A percentile compares a stretch with the other conserved stretches of the same genome.
Evolutionary conservation across 345 rosid genomes (phyloP).

Genomic region (Aquilaria yunnanensis): DNA sequence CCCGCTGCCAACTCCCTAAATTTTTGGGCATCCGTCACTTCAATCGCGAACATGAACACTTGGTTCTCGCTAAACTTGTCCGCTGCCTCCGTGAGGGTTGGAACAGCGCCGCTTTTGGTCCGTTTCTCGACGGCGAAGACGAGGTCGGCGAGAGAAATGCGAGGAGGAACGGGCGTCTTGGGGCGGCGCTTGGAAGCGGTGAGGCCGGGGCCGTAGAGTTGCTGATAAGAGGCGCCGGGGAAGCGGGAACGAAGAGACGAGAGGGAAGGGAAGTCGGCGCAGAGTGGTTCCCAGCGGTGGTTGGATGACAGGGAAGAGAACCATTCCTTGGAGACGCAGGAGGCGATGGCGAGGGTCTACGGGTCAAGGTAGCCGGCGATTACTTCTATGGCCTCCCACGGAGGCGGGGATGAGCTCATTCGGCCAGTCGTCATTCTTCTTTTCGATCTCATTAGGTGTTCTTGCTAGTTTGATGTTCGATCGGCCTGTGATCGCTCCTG

Average conservation of each 20-base stretch:
- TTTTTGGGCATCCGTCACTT: neutral
- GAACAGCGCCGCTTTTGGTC: neutral
- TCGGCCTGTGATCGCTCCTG: too few relatives aligned
- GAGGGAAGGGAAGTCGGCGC: constrained; percentile 31
- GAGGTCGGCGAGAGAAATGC: constrained; percentile 27
- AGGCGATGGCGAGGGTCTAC: constrained; percentile 33
- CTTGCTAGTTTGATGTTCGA: too few relatives aligned
- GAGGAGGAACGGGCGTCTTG: constrained; percentile 21
- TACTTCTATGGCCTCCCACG: constrained; percentile 17
- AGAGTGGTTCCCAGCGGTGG: constrained; percentile 31
- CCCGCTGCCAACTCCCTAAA: neutral
- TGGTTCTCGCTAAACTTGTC: neutral
- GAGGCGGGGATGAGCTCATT: too few relatives aligned
- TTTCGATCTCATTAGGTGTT: too few relatives aligned
- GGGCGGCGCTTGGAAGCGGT: constrained; percentile 26
- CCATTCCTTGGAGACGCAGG: constrained; percentile 44
- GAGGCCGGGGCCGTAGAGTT: constrained; percentile 24
- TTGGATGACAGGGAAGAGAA: constrained; percentile 32
- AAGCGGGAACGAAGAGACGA: constrained; percentile 23
- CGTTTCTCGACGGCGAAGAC: constrained; percentile 22
- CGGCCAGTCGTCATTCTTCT: too few relatives aligned
- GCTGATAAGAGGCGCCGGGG: constrained; percentile 26
- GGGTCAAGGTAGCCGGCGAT: constrained; percentile 37
- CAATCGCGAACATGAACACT: constrained; percentile 30
- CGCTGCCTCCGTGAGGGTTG: constrained; percentile 13